These are phyloP conservation scores for Melastoma candidum DNA, from an alignment of 441 rosid species.

Conservation along the genomic window DNA sequence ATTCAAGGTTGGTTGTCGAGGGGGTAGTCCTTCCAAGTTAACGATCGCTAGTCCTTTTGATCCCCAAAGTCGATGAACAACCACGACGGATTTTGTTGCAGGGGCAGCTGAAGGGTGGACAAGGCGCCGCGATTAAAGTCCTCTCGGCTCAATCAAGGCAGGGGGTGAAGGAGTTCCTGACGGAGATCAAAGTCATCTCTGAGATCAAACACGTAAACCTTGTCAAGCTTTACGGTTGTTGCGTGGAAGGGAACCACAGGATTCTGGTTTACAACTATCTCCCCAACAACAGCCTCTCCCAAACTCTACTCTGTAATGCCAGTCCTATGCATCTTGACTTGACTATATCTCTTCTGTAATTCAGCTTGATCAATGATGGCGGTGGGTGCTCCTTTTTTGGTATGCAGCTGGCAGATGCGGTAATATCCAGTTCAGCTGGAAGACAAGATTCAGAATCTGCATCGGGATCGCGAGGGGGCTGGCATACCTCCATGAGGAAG, in stretches of 20 bases:
- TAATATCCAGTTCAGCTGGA: conserved; percentile 68
- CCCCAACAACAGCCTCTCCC: conserved; percentile 86
- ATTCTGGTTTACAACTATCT: conserved; percentile 87
- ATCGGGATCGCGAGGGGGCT: conserved; percentile 81
- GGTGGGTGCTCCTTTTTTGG: no score
- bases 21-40: not conserved
- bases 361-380: not conserved
- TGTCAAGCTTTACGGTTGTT: conserved; percentile 88
- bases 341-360: conserved; percentile 3
- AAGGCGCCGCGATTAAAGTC: conserved; percentile 71
- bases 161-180: conserved; percentile 65
- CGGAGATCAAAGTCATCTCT: conserved; percentile 81
- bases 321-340: conserved; percentile 3
- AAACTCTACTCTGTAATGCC: conserved; percentile 75
- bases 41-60: no score
- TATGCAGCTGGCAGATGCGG: conserved; percentile 48
- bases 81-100: conserved; percentile 25
- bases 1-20: conserved; percentile 47
- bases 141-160: conserved; percentile 89
- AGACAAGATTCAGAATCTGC: conserved; percentile 52
- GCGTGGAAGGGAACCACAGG: conserved; percentile 64
- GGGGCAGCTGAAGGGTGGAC: conserved; percentile 86
- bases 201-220: conserved; percentile 75
- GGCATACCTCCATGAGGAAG: conserved; percentile 80
- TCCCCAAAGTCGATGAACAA: not conserved